phyloP scores from a whole-genome alignment of 495 filamentous ascomycete species.

The Penicillium fimorum region DNA sequence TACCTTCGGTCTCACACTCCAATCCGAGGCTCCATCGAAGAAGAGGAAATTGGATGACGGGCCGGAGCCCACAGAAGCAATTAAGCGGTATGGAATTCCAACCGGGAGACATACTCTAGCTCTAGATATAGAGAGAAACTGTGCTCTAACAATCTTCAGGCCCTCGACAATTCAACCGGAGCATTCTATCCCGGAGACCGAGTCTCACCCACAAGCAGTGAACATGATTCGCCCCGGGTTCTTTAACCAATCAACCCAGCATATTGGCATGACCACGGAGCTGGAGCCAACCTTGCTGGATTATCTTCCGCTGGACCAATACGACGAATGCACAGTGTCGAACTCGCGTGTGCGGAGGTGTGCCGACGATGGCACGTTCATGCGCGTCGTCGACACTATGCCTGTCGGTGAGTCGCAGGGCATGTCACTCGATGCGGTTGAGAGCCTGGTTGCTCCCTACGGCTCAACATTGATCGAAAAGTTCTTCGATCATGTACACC shows the following conservation, averaged over 20 bases:
- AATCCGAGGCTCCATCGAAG: slow-evolving; percentile 60
- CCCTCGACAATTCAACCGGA: slow-evolving; percentile 24
- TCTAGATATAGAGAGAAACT: background rate
- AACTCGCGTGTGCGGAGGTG: slow-evolving; percentile 65
- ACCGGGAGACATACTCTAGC: background rate
- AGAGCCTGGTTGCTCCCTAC: slow-evolving; percentile 78
- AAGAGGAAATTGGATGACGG: slow-evolving; percentile 64
- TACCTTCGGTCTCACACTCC: slow-evolving; percentile 43
- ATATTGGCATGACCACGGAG: slow-evolving; percentile 55
- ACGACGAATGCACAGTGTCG: slow-evolving; percentile 40
- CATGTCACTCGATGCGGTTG: slow-evolving; percentile 74
- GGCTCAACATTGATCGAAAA: slow-evolving; percentile 78
- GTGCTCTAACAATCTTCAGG: slow-evolving; percentile 19
- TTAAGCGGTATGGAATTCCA: slow-evolving; percentile 43
- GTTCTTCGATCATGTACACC: slow-evolving; percentile 86
- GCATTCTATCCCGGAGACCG: slow-evolving; percentile 24
- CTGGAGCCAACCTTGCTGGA: slow-evolving; percentile 52
- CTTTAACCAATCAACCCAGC: slow-evolving; percentile 48
- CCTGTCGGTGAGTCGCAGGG: slow-evolving; percentile 42
- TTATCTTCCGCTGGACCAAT: slow-evolving; percentile 41
- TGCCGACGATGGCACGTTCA: slow-evolving; percentile 80
- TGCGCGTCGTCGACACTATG: slow-evolving; percentile 50
- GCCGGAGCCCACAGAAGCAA: slow-evolving; percentile 32
- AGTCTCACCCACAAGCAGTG: slow-evolving; percentile 25
- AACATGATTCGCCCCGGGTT: slow-evolving; percentile 39